A percentile compares a stretch with the other conserved stretches of the same genome.
These are phyloP conservation scores for Tothia fuscella DNA, from an alignment of 2,329 filamentous ascomycete species.

Conservation along the genomic window DNA sequence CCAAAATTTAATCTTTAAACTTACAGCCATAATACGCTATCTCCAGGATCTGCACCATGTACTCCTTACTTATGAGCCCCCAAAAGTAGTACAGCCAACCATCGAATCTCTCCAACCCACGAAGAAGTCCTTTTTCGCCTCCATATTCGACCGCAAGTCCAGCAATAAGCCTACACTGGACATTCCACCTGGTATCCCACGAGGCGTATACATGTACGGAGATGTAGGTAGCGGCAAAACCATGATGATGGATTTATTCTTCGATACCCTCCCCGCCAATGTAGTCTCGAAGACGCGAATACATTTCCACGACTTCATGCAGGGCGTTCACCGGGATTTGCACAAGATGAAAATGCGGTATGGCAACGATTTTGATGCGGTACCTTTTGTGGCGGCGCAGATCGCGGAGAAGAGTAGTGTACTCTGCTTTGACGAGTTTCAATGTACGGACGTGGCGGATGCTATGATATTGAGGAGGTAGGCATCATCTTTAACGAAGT, in stretches of 20 bases:
- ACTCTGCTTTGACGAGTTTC: constrained; percentile 79
- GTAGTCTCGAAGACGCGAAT: constrained; percentile 81
- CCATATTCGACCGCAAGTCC: constrained; percentile 45
- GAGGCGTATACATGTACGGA: constrained; percentile 87
- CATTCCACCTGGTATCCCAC: constrained; percentile 65
- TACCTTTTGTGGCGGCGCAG: constrained; percentile 89
- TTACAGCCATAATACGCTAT: constrained; percentile 68
- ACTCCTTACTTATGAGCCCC: constrained; percentile 60
- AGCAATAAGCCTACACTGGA: constrained; percentile 28
- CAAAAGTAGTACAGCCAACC: constrained; percentile 62
- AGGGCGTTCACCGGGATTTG: constrained; percentile 82
- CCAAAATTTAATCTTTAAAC: constrained; percentile 7
- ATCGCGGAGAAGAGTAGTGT: constrained; percentile 83
- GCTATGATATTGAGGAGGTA: constrained; percentile 92
- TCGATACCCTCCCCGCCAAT: constrained; percentile 73
- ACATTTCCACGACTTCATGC: constrained; percentile 99
- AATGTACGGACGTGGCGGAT: constrained; percentile 78
- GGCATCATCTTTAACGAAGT: constrained; percentile 99
- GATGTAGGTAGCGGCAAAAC: constrained; percentile 97
- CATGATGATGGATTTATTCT: constrained; percentile 98
- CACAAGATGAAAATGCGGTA: constrained; percentile 83
- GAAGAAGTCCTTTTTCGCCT: constrained; percentile 43
- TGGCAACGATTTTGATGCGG: constrained; percentile 78
- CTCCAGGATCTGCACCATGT: constrained; percentile 83
- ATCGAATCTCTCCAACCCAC: constrained; percentile 53